A percentile compares a stretch with the other conserved stretches of the same genome.
These are phyloP conservation scores for Penicillium odoratum DNA, from an alignment of 495 filamentous ascomycete species.

Conservation along the genomic window DNA sequence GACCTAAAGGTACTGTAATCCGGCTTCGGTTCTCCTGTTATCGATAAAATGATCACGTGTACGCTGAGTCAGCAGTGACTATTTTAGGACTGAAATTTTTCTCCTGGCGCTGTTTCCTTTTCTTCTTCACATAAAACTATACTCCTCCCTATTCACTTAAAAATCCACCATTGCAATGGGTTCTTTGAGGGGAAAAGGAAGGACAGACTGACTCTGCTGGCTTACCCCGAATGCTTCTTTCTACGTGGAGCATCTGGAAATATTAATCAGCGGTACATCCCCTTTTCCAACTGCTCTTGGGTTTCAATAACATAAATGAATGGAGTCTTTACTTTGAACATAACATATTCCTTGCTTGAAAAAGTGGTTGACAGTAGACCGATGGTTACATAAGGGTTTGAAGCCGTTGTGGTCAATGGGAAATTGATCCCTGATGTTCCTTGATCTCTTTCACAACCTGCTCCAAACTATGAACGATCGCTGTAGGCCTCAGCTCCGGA, in stretches of 20 bases:
- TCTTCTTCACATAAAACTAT: constrained; percentile 45
- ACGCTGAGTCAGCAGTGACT: constrained; percentile 10
- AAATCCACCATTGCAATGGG: constrained; percentile 41
- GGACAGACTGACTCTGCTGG: constrained; percentile 47
- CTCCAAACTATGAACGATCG: constrained; percentile 31
- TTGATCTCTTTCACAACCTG: constrained; percentile 30
- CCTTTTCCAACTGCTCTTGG: constrained; percentile 6
- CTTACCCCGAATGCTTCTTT: constrained; percentile 53
- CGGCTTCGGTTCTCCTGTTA: constrained; percentile 31
- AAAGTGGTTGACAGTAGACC: neutral
- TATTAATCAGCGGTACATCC: constrained; percentile 47
- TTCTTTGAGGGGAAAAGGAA: constrained; percentile 51
- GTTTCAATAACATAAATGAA: neutral
- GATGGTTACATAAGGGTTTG: neutral
- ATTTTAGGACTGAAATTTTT: constrained; percentile 27
- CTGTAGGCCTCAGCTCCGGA: constrained; percentile 31
- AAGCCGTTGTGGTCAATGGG: neutral
- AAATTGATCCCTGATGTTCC: constrained; percentile 2
- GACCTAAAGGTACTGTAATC: constrained; percentile 2
- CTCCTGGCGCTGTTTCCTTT: constrained; percentile 30
- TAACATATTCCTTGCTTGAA: neutral
- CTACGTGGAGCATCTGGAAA: constrained; percentile 54
- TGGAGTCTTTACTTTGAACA: neutral
- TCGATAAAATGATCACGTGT: constrained; percentile 42
- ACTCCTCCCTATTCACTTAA: constrained; percentile 52